A percentile compares a stretch with the other conserved stretches of the same genome.
These are phyloP conservation scores for Colletotrichum sublineola DNA, from an alignment of 2,329 filamentous ascomycete genomes.

Conservation along the genomic window DNA sequence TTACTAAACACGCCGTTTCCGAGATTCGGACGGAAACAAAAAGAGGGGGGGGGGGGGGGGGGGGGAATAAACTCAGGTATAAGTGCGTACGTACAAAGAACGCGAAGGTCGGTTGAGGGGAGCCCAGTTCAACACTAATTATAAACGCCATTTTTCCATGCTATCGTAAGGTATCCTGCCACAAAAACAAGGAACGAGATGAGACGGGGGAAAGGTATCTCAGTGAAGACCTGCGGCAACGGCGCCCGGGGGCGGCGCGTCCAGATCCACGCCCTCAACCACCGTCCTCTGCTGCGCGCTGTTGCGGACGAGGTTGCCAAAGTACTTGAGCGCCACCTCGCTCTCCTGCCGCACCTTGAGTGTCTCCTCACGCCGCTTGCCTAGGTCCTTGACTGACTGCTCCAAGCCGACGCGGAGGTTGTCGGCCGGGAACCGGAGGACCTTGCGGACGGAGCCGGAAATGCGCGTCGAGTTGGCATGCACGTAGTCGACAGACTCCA, in stretches of 20 bases:
- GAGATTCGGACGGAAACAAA: neutral
- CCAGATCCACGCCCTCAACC: conserved; percentile 68
- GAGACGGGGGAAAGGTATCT: conserved; percentile 1
- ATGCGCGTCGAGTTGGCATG: conserved; percentile 90
- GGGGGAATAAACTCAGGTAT: conserved; percentile 37
- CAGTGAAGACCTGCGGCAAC: conserved; percentile 37
- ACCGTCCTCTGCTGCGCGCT: conserved; percentile 65
- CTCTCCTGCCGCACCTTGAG: conserved; percentile 85
- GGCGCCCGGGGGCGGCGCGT: conserved; percentile 60
- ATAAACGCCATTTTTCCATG: conserved; percentile 41
- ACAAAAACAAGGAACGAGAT: conserved; percentile 34
- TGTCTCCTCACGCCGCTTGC: conserved; percentile 83
- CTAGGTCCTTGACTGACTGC: conserved; percentile 86
- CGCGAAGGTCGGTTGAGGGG: conserved; percentile 24
- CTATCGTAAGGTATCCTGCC: conserved; percentile 40
- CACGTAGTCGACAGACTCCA: conserved; percentile 89
- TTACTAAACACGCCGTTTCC: conserved; percentile 8
- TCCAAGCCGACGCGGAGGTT: conserved; percentile 87
- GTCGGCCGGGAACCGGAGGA: conserved; percentile 88
- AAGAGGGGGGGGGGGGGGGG: neutral
- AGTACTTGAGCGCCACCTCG: conserved; percentile 90
- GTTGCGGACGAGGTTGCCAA: conserved; percentile 83
- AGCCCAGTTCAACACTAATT: conserved; percentile 28
- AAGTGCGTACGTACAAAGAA: conserved; percentile 14
- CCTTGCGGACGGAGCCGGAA: conserved; percentile 86